Evolutionary conservation across 371 early-diverging fungal species (phyloP).

Genomic region (Fennellomyces sp.): DNA sequence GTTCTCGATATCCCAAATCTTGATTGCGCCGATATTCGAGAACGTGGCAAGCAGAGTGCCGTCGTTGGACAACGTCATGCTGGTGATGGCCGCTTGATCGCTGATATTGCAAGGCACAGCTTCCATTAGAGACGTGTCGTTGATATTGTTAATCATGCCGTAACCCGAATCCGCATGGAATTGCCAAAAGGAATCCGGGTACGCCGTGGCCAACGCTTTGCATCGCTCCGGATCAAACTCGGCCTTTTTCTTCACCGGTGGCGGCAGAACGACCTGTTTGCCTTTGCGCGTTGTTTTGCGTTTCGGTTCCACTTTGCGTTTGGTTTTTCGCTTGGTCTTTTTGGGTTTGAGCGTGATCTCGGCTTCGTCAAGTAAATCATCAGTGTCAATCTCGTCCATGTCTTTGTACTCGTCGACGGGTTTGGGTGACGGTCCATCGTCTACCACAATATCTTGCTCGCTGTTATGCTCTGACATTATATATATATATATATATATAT

Average conservation of each 20-base stretch:
- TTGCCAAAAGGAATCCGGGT: constrained; percentile 24
- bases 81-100: constrained; percentile 67
- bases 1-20: constrained; percentile 77
- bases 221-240: constrained; percentile 48
- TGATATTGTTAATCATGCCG: constrained; percentile 48
- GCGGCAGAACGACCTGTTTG: not conserved
- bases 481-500: no score
- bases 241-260: constrained; percentile 10
- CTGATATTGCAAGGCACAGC: constrained; percentile 50
- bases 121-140: constrained; percentile 64
- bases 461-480: no score
- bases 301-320: not conserved
- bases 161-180: constrained; percentile 23
- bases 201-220: constrained; percentile 39
- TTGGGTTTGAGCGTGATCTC: constrained; percentile 10
- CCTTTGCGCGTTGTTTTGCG: not conserved
- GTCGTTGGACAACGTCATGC: constrained; percentile 79
- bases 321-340: constrained; percentile 10
- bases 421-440: no score
- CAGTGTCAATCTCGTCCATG: constrained; percentile 29
- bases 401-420: constrained; percentile 10
- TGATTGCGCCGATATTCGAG: constrained; percentile 74
- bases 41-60: constrained; percentile 85
- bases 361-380: constrained; percentile 28
- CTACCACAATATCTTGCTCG: no score